These are phyloP conservation scores for Tuber calosporum DNA, from an alignment of 495 filamentous ascomycete species.

Conservation along the genomic window DNA sequence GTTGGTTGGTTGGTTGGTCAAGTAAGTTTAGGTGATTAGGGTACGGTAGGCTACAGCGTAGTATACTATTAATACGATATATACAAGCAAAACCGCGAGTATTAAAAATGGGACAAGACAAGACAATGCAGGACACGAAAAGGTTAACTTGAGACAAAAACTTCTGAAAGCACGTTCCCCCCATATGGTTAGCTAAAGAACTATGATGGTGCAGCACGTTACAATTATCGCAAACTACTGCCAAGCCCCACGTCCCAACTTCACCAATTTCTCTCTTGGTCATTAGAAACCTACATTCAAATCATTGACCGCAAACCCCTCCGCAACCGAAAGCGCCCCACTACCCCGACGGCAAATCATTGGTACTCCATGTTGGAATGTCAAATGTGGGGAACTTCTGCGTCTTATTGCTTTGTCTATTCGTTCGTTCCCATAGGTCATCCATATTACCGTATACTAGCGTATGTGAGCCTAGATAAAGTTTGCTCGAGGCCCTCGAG, in stretches of 20 bases:
- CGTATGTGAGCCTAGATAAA: neutral
- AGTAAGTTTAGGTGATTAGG: no score
- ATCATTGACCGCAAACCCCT: neutral
- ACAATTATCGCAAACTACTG: neutral
- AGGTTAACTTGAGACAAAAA: no score
- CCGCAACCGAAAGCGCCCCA: neutral
- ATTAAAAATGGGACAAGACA: no score
- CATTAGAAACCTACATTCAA: neutral
- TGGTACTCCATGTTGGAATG: neutral
- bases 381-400: neutral
- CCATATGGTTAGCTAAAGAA: no score
- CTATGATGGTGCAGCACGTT: no score
- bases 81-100: no score
- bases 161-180: no score
- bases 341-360: neutral
- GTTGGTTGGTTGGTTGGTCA: no score
- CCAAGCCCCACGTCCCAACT: neutral
- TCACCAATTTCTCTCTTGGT: neutral
- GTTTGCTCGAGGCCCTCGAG: neutral
- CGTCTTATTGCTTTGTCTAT: neutral
- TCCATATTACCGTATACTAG: neutral
- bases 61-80: no score
- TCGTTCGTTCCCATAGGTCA: neutral
- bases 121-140: no score
- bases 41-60: no score